phyloP scores from a whole-genome alignment of 805 yeast genomes.

The Yarrowia bubula region DNA sequence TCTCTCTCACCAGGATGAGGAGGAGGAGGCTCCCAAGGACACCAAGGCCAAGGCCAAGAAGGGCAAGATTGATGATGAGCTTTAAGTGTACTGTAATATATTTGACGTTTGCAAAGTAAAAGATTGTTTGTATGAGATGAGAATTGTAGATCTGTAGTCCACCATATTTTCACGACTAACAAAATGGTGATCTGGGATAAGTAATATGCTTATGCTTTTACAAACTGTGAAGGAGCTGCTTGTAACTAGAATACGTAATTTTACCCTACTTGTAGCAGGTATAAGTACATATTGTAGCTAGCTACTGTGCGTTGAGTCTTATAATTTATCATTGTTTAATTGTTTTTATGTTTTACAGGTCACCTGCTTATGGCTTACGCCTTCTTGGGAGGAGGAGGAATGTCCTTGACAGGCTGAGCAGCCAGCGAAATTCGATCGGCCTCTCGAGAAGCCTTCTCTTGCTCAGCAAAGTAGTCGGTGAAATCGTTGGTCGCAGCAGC shows the following conservation, averaged over 20 bases:
- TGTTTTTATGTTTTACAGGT: background rate
- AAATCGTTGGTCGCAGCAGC: conserved; percentile 30
- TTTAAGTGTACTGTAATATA: conserved; percentile 28
- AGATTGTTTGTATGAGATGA: no score
- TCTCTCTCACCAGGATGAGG: conserved; percentile 33
- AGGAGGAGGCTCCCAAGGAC: conserved; percentile 34
- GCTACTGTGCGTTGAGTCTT: no score
- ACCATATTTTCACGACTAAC: no score
- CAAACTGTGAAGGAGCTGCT: no score
- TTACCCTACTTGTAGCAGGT: no score
- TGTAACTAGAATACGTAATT: no score
- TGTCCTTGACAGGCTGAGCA: conserved; percentile 31
- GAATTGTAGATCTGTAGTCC: background rate
- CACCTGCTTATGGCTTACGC: background rate
- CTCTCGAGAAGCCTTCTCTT: conserved; percentile 32
- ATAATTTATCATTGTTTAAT: background rate
- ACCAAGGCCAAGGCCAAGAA: conserved; percentile 33
- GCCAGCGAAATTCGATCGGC: conserved; percentile 30
- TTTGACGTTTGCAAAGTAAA: conserved; percentile 16
- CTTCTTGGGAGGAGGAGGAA: conserved; percentile 34
- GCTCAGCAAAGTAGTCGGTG: conserved; percentile 36
- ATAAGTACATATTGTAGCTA: no score
- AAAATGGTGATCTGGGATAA: no score
- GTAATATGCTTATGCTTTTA: no score
- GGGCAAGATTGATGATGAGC: conserved; percentile 30